phyloP scores from a whole-genome alignment of 2,329 filamentous ascomycete genomes.

The Fusarium annulatum region DNA sequence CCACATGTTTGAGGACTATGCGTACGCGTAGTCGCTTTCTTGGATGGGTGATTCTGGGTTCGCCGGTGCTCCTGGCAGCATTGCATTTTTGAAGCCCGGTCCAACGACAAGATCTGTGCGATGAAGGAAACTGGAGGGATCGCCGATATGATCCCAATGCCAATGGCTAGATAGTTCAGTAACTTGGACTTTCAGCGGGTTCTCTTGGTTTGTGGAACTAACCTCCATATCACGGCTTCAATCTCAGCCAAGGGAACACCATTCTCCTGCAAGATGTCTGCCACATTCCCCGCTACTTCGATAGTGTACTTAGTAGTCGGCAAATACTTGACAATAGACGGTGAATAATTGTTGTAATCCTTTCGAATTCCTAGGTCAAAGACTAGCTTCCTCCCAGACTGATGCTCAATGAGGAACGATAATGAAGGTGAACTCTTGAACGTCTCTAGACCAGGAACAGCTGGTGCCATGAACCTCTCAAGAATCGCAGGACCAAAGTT shows the following conservation, averaged over 20 bases:
- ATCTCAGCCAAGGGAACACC: slow-evolving; percentile 9
- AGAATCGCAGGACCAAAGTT: slow-evolving; percentile 54
- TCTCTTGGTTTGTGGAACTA: neutral
- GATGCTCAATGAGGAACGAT: slow-evolving; percentile 47
- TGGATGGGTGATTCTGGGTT: slow-evolving; percentile 49
- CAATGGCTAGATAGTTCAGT: slow-evolving; percentile 50
- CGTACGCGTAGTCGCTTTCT: slow-evolving; percentile 50
- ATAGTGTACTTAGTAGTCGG: slow-evolving; percentile 45
- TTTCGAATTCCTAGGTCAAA: slow-evolving; percentile 48
- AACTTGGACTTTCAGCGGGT: neutral
- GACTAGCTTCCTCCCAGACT: slow-evolving; percentile 44
- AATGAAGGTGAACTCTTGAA: slow-evolving; percentile 46
- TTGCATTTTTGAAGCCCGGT: slow-evolving; percentile 59
- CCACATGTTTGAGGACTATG: neutral
- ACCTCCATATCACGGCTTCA: slow-evolving; percentile 42
- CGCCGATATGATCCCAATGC: slow-evolving; percentile 65
- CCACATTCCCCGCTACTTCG: slow-evolving; percentile 41
- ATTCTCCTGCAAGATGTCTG: slow-evolving; percentile 31
- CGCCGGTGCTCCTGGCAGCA: slow-evolving; percentile 60
- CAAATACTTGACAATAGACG: slow-evolving; percentile 40
- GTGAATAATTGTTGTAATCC: slow-evolving; percentile 45
- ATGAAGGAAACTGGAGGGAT: slow-evolving; percentile 58
- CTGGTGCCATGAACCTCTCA: slow-evolving; percentile 53
- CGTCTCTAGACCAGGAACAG: slow-evolving; percentile 49
- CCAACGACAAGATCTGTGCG: slow-evolving; percentile 62